Evolutionary conservation across 1,284 basidiomycete genomes (phyloP), one percentile per base, ranked within the genome.

Genomic region (Trametes versicolor): DNA sequence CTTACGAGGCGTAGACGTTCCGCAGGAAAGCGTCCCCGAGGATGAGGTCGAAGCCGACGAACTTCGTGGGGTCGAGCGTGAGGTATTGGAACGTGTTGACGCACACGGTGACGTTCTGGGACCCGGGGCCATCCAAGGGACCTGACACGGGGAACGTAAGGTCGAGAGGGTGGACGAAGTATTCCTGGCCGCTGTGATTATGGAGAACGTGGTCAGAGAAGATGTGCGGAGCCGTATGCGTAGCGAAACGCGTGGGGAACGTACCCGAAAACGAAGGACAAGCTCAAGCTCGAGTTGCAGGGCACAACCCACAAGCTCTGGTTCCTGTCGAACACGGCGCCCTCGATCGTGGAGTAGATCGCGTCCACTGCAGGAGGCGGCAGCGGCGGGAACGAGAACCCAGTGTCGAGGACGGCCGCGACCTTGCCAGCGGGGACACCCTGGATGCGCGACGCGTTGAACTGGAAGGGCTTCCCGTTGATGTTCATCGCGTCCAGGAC

Each of bases 1-100:
- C 74, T 62, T 74, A 82, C 67, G 80, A 75, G n/a, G 76, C 76
- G 74, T 81, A 82, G 64, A 72, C 74, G 65, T 82, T 82, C 68
- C 81, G 75, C 43, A 78, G 70, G 73, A 79, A 78, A 29, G 73
- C 70, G 60, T 78, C 77, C 53, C 82, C 82, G 21, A 83, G 71
- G 61, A 83, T 70, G 41, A 74, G 64, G 63, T 76, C 75, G 53
- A 75, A 74, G 21, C 72, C 66, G 17, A 68, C 63, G 51, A 73
- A 67, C 48, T 71, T 62, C 10, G 70, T 63, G 1, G 71, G 53
- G 25, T 71, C 71, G 45, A 29, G 45, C 15, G 55, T 36, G 58
- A 32, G n/a, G 37, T 45, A 49, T 9, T 55, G 53, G 53, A 50
- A 62, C 17, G 53, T 39, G 53, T 51, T 56, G 53, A 58, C 23